Evolutionary conservation across 352 stramenopile genomes (phyloP).

Genomic region (Phytopythium helicoides): DNA sequence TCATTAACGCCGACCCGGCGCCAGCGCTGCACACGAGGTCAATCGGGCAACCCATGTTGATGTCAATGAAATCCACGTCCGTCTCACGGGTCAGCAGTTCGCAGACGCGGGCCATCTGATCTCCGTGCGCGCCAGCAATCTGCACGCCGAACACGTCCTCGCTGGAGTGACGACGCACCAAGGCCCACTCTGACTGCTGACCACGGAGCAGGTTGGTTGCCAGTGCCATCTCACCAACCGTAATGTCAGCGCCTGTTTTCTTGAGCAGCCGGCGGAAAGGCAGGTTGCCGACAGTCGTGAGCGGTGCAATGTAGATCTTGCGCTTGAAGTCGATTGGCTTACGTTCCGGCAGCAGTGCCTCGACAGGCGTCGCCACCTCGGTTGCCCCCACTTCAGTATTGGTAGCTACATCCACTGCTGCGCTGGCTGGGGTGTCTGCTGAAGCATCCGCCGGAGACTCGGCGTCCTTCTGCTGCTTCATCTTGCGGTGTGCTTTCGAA

Average conservation of each 20-base stretch:
- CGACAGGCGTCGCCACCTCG: constrained; percentile 28
- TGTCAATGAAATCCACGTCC: constrained; percentile 98
- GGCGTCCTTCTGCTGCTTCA: constrained; percentile 23
- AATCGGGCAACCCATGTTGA: constrained; percentile 99
- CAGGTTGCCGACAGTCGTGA: constrained; percentile 99
- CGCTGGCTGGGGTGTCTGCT: not conserved
- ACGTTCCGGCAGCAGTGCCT: constrained; percentile 57
- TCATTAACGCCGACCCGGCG: constrained; percentile 94
- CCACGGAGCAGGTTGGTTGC: constrained; percentile 94
- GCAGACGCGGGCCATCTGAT: constrained; percentile 92
- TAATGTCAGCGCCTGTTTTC: constrained; percentile 98
- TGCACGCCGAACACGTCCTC: constrained; percentile 99
- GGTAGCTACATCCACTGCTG: not conserved
- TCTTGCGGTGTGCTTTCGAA: constrained; percentile 48
- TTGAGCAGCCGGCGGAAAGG: constrained; percentile 98
- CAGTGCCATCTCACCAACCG: constrained; percentile 98
- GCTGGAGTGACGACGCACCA: constrained; percentile 94
- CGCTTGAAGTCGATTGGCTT: constrained; percentile 96
- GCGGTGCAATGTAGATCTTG: constrained; percentile 98
- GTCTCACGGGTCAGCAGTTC: constrained; percentile 93
- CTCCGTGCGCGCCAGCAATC: constrained; percentile 89
- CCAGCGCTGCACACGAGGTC: constrained; percentile 91
- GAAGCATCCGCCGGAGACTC: constrained; percentile 7
- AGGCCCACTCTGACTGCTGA: constrained; percentile 95
- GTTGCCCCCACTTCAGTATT: constrained; percentile 4